Evolutionary conservation across 768 basidiomycete species (phyloP), one percentile per base, ranked within the genome.

Genomic region (Lentinus brumalis): DNA sequence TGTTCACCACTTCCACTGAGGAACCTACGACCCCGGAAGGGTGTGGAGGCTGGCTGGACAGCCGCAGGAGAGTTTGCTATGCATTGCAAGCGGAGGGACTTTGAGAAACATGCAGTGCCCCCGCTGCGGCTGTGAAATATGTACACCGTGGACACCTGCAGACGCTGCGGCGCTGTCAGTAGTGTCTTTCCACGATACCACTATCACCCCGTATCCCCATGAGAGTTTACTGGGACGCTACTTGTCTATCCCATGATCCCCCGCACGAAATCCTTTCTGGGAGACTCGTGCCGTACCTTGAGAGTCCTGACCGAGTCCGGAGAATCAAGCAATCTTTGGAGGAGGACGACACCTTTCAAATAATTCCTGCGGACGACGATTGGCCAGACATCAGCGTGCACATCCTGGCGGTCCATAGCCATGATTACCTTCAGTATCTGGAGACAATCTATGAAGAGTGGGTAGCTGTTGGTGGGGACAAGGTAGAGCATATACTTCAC

Each of bases 221-320:
- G 69, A 69, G 64, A 56, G 70, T 70, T 10, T 64, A 64, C 42
- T 63, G 61, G 59, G 53, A 64, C 26, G 52, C 49, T 9, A 66
- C 59, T 29, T 70, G 65, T 53, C 65, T 68, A 46, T 45, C 66
- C 2, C 75, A 75, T 56, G 29, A 73, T 47, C 75, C 74, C 11
- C 70, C 69, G 1, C 63, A 70, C 51, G 75, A 76, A 53, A 69
- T 73, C 39, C 61, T 75, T 6, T 67, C 66, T 21, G 74, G 74
- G 4, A 50, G 58, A 10, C 62, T 64, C 6, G 62, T 68, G 15
- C 66, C 67, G 9, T 75, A 74, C 61, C 61, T 67, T 12, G 75
- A 76, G 60, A 70, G 70, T 31, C 75, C 75, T 3, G 56, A 61
- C 3, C 69, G 75, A 6, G 53, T 68, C 29, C 55, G 49, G 29